Base-by-base conservation (phyloP, 2,329 filamentous ascomycete genomes). In the Trichoderma simmonsii region DNA sequence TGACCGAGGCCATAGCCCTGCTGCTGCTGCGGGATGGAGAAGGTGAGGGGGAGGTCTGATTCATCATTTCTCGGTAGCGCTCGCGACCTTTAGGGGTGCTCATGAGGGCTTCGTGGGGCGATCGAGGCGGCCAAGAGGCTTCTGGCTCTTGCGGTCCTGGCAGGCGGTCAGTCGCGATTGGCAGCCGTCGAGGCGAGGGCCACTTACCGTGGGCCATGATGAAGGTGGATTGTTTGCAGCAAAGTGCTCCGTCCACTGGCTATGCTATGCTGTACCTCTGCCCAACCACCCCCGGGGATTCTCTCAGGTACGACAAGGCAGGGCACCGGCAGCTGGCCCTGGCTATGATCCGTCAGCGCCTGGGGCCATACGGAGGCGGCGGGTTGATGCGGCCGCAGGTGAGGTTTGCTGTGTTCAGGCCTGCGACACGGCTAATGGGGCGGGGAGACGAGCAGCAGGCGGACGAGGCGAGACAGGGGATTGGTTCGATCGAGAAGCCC, bases 11-110 rank as follows among this genome's bases (percentile, higher is more conserved):
- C n/a, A 59, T 6, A 30, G 70, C 70, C 66, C 64, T 71, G 51
- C 63, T 71, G 51, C 63, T 56, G 32, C 48, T 73, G 69, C 74
- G 78, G 43, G 77, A 83, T 0, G 92, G 91, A 1, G 92, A 93
- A 0, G 90, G 89, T 1, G 91, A 91, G 1, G 91, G 91, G 30
- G 92, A 91, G 48, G 86, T 86, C 76, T 88, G 89, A 74, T 90
- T 88, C 75, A 89, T 87, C 76, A 92, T 85, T 73, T 91, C 89
- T 79, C 91, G 88, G 77, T 93, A 89, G 79, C 90, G 91, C 79
- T 91, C 90, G 77, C 94, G 91, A 68, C 94, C 95, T 75, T 91
- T 89, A 1, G 95, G 95, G 4, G 95, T 90, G 79, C 87, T 86
- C 48, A 90, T 78, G 24, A 92, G 84, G 66, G 84, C 89, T 78